Base-by-base conservation (phyloP, 2,329 filamentous ascomycete species). In the Trichoderma cornu-damae region DNA sequence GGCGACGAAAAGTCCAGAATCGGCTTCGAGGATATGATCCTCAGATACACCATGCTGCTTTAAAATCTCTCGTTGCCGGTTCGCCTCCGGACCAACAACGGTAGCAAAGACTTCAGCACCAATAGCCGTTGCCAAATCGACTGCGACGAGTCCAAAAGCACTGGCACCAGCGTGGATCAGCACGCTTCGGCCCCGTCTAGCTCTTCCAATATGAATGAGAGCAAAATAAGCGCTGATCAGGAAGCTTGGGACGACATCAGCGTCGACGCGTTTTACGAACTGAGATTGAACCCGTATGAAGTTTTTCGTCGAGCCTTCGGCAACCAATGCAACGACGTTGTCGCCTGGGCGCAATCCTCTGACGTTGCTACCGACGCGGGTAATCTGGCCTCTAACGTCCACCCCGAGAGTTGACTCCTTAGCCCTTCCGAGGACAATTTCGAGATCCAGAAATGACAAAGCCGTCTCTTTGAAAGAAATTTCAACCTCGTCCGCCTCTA, bases 151-250 rank as follows among this genome's bases (percentile, higher is more conserved):
- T 1, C 79, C 78, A 18, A 74, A 67, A 0, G 70, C 68, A 47
- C 76, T 75, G 3, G 74, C 72, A 3, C 72, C 78, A 8, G 70
- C 70, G 51, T 78, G 75, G 16, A 81, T 67, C 3, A 81, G 67
- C 4, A 79, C 68, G 2, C 61, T 70, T 7, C 69, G 64, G 3
- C 63, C 63, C n/a, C 37, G 42, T 6, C 53, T 48, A 16, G 66
- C 51, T 35, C 70, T 66, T 26, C 70, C 72, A n/a, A 69, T 34
- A 22, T 67, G 62, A 2, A 65, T 24, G 6, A 83, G 65, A 2
- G 70, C 72, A 57, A 80, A 74, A 55, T 73, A 71, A 1, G 77
- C 78, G 4, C 75, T 72, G 20, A 72, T 60, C 50, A 73, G 72
- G 0, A 72, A 66, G 1, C 75, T 71, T 0, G 75, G 74, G 7